phyloP scores from a whole-genome alignment of 371 early-diverging fungal species.

The Mucor mucedo region DNA sequence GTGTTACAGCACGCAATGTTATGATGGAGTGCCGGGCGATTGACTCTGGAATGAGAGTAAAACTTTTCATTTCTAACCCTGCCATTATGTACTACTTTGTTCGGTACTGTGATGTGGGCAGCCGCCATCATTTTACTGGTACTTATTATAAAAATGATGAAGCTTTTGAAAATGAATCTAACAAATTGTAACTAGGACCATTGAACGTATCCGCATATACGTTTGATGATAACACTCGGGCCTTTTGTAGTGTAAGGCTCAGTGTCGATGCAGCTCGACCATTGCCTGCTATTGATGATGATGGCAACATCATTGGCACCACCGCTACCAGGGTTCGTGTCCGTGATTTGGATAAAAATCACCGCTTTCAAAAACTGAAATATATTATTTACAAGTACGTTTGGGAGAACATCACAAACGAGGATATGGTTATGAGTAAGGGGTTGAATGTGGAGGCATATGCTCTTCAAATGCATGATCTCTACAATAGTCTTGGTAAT shows the following conservation, averaged over 20 bases:
- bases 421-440: neutral
- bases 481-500: neutral
- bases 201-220: constrained; percentile 1
- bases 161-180: neutral
- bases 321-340: neutral
- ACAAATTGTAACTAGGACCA: neutral
- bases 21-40: neutral
- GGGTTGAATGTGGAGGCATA: neutral
- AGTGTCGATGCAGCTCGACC: neutral
- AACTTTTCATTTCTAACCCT: neutral
- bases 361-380: neutral
- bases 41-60: neutral
- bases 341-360: neutral
- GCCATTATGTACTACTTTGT: constrained; percentile 3
- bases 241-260: neutral
- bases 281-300: neutral
- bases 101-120: neutral
- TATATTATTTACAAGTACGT: constrained; percentile 4
- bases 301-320: neutral
- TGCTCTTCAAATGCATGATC: neutral
- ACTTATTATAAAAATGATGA: neutral
- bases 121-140: constrained; percentile 1
- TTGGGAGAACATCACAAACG: neutral
- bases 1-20: neutral
- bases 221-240: neutral